A percentile compares a stretch with the other conserved stretches of the same genome.
phyloP scores from a whole-genome alignment of 2,329 filamentous ascomycete species.

The Fusarium nanum region DNA sequence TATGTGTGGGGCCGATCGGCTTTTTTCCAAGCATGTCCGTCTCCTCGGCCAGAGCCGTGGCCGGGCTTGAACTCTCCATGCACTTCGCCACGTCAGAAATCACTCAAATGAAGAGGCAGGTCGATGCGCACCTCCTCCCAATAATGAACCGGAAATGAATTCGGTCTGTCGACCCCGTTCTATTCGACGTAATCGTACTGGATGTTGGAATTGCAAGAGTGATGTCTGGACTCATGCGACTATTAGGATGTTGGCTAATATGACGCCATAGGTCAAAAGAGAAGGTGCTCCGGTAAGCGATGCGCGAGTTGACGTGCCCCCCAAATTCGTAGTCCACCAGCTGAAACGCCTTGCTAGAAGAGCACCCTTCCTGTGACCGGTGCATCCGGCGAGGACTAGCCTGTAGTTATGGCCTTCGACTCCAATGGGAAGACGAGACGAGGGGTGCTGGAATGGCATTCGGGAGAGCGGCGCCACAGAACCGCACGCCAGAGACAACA shows the following conservation, averaged over 20 bases:
- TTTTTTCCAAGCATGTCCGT: background rate
- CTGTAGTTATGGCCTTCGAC: background rate
- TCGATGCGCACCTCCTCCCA: background rate
- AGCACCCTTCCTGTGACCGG: constrained; percentile 37
- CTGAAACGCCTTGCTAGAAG: background rate
- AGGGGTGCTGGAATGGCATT: background rate
- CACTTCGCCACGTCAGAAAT: background rate
- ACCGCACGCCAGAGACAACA: background rate
- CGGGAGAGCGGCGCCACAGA: background rate
- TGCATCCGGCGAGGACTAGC: background rate
- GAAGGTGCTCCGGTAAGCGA: background rate
- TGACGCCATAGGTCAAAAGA: background rate
- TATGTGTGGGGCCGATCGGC: background rate
- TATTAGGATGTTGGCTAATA: background rate
- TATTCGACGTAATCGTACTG: background rate
- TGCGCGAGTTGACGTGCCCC: background rate
- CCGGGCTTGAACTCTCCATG: background rate
- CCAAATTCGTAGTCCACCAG: background rate
- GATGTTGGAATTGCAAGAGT: background rate
- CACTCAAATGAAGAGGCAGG: background rate
- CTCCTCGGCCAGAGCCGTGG: background rate
- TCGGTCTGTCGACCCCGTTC: background rate
- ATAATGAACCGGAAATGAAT: background rate
- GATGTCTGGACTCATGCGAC: background rate
- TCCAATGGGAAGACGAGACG: background rate